Evolutionary conservation across 2,329 filamentous ascomycete species (phyloP).

Genomic region (Claviceps spartinae): DNA sequence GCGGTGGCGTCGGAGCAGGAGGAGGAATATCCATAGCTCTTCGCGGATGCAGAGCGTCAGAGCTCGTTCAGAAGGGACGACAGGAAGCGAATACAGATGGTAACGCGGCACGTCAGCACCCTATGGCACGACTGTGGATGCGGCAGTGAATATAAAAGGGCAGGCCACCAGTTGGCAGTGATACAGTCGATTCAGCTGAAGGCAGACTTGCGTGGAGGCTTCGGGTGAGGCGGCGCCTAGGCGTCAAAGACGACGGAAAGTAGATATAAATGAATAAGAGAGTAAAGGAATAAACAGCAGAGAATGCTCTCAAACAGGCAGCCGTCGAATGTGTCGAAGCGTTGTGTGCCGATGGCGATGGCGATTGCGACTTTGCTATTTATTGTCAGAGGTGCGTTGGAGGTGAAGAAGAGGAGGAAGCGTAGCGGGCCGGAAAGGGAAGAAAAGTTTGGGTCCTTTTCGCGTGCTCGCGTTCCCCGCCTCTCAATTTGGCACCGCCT

Average conservation of each 20-base stretch:
- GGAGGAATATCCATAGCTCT: constrained; percentile 32
- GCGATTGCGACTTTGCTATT: no score
- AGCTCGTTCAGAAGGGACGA: background rate
- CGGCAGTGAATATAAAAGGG: background rate
- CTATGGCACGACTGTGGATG: background rate
- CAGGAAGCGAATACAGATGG: background rate
- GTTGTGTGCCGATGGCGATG: no score
- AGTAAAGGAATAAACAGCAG: background rate
- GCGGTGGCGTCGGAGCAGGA: constrained; percentile 38
- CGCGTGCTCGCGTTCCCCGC: no score
- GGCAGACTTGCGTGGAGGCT: background rate
- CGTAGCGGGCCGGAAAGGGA: background rate
- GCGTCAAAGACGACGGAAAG: background rate
- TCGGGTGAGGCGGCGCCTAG: background rate
- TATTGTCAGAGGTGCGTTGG: background rate
- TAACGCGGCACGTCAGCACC: constrained; percentile 1
- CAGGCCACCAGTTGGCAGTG: background rate
- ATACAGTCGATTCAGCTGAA: constrained; percentile 1
- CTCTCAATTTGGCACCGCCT: no score
- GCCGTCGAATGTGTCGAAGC: background rate
- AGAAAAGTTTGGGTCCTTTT: no score
- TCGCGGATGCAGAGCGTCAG: constrained; percentile 1
- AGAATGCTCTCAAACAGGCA: background rate
- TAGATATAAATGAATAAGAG: background rate
- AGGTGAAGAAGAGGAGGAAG: background rate